A percentile compares a stretch with the other conserved stretches of the same genome.
These are phyloP conservation scores for Coemansia sp. DNA, from an alignment of 192 early-diverging fungal genomes.

Conservation along the genomic window DNA sequence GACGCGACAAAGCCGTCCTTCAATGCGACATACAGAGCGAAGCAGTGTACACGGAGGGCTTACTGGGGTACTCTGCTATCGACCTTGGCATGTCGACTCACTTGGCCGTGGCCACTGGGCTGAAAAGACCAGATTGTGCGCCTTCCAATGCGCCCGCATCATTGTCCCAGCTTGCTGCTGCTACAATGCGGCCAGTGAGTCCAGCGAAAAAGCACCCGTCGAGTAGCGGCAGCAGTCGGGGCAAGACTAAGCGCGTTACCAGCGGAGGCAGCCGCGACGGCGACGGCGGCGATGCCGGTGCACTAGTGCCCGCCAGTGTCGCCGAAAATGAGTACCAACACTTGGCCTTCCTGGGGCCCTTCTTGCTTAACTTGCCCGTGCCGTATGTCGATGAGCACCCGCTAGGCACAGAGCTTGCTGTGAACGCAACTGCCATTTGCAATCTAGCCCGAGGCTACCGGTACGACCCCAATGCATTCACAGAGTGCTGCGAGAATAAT, in stretches of 20 bases:
- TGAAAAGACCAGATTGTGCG: neutral
- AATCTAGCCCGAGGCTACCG: conserved; percentile 40
- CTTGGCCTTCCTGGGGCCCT: conserved; percentile 9
- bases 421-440: conserved; percentile 15
- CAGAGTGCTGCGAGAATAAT: conserved; percentile 39
- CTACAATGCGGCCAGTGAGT: neutral
- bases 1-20: conserved; percentile 20
- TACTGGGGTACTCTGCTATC: conserved; percentile 22
- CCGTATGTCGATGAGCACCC: conserved; percentile 44
- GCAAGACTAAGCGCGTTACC: neutral
- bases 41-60: conserved; percentile 26
- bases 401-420: conserved; percentile 13
- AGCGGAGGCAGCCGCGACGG: neutral
- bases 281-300: neutral
- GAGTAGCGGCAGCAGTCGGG: neutral
- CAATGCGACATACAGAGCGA: conserved; percentile 46
- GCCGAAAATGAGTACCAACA: neutral
- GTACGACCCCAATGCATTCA: conserved; percentile 35
- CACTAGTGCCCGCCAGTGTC: neutral
- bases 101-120: conserved; percentile 31
- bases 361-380: conserved; percentile 24
- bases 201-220: neutral
- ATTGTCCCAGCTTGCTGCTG: neutral
- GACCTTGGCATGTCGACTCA: conserved; percentile 29
- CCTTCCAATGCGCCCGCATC: neutral